Conservation (phyloP, 192 early-diverging fungal genomes). For the Endogone sp. region DNA sequence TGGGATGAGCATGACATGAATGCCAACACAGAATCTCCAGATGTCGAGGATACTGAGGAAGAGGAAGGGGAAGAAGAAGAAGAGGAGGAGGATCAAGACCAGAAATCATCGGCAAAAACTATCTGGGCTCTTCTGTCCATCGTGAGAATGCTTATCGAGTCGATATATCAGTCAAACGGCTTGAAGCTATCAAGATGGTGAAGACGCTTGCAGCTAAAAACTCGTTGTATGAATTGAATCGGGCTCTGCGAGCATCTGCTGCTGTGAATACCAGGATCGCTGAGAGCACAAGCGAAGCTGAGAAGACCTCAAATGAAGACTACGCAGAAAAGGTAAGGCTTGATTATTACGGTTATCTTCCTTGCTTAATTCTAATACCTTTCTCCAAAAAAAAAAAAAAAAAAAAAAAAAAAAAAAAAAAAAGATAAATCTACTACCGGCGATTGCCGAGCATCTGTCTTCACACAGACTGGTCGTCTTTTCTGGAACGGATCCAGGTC, state of each 20-base stretch:
- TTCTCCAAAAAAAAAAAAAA: slow-evolving; percentile 7
- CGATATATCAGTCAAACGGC: slow-evolving; percentile 5
- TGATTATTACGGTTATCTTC: slow-evolving; percentile 3
- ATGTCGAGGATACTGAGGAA: no score
- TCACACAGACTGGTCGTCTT: slow-evolving; percentile 7
- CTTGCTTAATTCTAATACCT: slow-evolving; percentile 2
- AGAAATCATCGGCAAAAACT: no score
- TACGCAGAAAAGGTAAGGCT: slow-evolving; percentile 10
- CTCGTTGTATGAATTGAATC: slow-evolving; percentile 9
- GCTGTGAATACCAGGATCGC: slow-evolving; percentile 5
- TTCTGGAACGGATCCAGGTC: slow-evolving; percentile 5
- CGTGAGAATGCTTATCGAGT: no score
- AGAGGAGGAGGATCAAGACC: no score
- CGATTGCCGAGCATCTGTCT: slow-evolving; percentile 6
- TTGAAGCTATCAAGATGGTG: slow-evolving; percentile 13
- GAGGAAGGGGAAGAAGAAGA: no score
- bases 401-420: slow-evolving; percentile 14
- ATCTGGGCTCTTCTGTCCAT: no score
- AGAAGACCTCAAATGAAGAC: slow-evolving; percentile 2
- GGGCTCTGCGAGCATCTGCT: slow-evolving; percentile 7
- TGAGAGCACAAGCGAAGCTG: slow-evolving; percentile 1
- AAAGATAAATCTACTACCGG: slow-evolving; percentile 11
- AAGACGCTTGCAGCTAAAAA: slow-evolving; percentile 12
- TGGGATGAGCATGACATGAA: no score
- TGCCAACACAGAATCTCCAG: no score